A percentile compares a stretch with the other conserved stretches of the same genome.
phyloP scores from a whole-genome alignment of 2,329 filamentous ascomycete genomes.

The Calonectria leucothoes region DNA sequence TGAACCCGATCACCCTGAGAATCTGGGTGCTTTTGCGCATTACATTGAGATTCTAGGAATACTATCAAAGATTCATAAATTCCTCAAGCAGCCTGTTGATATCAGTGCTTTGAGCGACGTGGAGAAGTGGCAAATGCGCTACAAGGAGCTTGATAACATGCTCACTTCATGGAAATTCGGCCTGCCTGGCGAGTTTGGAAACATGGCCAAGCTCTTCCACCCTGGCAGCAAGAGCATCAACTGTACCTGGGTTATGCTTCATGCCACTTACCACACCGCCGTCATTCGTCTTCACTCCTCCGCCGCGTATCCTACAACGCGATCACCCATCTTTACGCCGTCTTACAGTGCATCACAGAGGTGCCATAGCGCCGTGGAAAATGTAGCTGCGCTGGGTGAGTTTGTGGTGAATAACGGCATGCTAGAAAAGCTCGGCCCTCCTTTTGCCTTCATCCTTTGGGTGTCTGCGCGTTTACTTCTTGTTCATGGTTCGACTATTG shows the following conservation, averaged over 20 bases:
- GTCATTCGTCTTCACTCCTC: conserved; percentile 93
- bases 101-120: conserved; percentile 87
- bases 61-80: conserved; percentile 87
- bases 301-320: conserved; percentile 89
- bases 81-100: conserved; percentile 89
- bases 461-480: conserved; percentile 88
- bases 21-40: conserved; percentile 88
- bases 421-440: conserved; percentile 84
- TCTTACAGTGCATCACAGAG: conserved; percentile 87
- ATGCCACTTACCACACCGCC: conserved; percentile 89
- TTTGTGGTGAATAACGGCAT: conserved; percentile 82
- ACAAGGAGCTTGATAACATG: conserved; percentile 84
- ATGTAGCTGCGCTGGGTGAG: conserved; percentile 81
- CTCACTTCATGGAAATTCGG: conserved; percentile 87
- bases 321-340: conserved; percentile 89
- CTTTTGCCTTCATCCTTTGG: conserved; percentile 93
- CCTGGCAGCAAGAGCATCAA: conserved; percentile 77
- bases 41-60: conserved; percentile 93
- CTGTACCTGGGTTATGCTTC: conserved; percentile 90
- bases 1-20: conserved; percentile 77
- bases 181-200: conserved; percentile 85
- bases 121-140: conserved; percentile 88
- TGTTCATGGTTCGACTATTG: conserved; percentile 90
- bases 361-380: conserved; percentile 85
- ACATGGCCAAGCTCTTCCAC: conserved; percentile 83